A percentile compares a stretch with the other conserved stretches of the same genome.
Evolutionary conservation across 2,329 filamentous ascomycete species (phyloP).

Genomic region (Ascochyta viciae-villosae): DNA sequence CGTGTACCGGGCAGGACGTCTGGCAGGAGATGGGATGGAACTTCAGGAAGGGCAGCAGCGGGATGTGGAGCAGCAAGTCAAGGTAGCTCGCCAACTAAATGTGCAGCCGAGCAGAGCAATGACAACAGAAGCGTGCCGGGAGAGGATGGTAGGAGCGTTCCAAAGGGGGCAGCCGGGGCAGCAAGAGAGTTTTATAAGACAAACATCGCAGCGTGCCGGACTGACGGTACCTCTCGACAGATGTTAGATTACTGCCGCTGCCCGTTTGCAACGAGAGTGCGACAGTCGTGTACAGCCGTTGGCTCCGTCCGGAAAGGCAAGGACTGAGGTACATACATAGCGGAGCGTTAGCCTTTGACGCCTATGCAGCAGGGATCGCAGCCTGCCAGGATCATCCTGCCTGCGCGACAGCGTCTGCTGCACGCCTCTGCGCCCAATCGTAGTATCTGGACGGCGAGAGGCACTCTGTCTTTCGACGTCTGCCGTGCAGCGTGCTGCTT

Average conservation of each 20-base stretch:
- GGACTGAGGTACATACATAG: conserved; percentile 44
- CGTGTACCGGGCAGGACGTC: conserved; percentile 6
- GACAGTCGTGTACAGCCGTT: conserved; percentile 50
- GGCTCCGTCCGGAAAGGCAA: conserved; percentile 49
- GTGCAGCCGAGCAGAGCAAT: conserved; percentile 16
- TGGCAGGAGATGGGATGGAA: conserved; percentile 19
- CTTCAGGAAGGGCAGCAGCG: conserved; percentile 14
- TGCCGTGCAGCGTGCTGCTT: conserved; percentile 18
- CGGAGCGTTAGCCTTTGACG: conserved; percentile 38
- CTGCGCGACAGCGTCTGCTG: conserved; percentile 32
- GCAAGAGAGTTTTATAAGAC: conserved; percentile 49
- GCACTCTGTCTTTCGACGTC: conserved; percentile 18
- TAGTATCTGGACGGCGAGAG: conserved; percentile 23
- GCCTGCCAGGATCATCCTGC: conserved; percentile 35
- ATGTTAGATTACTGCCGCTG: conserved; percentile 51
- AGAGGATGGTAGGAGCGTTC: conserved; percentile 39
- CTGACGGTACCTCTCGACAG: conserved; percentile 46
- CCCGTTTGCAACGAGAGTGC: conserved; percentile 51
- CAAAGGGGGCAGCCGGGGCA: conserved; percentile 41
- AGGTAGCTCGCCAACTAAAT: conserved; percentile 14
- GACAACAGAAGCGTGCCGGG: conserved; percentile 24
- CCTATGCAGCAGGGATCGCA: conserved; percentile 35
- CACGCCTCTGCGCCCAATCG: conserved; percentile 36
- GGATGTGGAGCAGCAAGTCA: conserved; percentile 17
- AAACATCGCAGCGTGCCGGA: conserved; percentile 45